Base-by-base conservation (phyloP, 345 rosid genomes). In the Punica granatum region DNA sequence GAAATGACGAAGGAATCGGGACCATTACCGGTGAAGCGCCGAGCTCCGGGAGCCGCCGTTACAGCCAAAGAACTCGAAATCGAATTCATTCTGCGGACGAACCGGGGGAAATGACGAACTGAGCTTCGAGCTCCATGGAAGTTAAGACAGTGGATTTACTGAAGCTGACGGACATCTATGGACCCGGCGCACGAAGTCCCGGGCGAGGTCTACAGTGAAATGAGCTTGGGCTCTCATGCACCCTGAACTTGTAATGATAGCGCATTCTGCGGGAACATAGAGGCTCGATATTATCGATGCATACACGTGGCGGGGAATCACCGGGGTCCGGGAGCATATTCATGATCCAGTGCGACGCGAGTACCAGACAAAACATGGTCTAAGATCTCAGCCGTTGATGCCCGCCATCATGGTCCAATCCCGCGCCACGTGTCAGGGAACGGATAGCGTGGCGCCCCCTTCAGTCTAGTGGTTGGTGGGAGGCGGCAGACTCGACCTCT, bases 401-500 rank as follows among this genome's bases (percentile, higher is more conserved):
- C 0, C 5, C 34, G 12, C 9, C 49, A 2, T 26, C 34, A 30
- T 9, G 61, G 26, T 28, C 61, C 1, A 6, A 30, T 30, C 33
- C 34, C 21, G 18, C 34, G 61, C 61, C 61, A 56, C 61, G 61
- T 13, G 33, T 28, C 61, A 15, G 49, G 7, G 2, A 56, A 4
- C 19, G 61, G 61, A 56, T 56, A 56, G 34, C 2, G 61, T 12
- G 16, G 58, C 58, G 26, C 6, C 61, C 30, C 33, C 61, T 56
- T 56, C 61, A 56, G 61, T 30, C 15, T 19, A 26, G 3, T 13
- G 34, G 61, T 56, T 10, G n/a, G 30, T 26, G 0, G 56, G 64
- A 30, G 19, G 30, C 62, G 21, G 59, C 69, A 31, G 3, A 21
- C 18, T 41, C 42, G 91, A 80, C 85, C 76, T 44, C 34, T 34